These are phyloP conservation scores for Hypoxylon sp. DNA, from an alignment of 2,329 filamentous ascomycete species.

Conservation along the genomic window DNA sequence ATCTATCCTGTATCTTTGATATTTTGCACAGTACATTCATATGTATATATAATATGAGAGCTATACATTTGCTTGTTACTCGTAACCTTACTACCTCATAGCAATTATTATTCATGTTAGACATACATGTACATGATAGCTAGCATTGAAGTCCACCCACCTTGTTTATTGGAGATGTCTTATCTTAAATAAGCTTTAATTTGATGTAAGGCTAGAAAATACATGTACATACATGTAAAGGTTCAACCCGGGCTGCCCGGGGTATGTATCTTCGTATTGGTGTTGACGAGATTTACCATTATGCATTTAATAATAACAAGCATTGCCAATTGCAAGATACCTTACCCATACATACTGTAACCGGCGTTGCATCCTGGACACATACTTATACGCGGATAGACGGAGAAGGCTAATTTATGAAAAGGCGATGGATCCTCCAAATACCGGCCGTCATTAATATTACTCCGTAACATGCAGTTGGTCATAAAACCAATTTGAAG, in stretches of 20 bases:
- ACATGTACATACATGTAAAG: background rate
- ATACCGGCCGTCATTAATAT: slow-evolving; percentile 25
- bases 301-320: background rate
- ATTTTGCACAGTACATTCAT: too few relatives aligned
- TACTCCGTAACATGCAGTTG: slow-evolving; percentile 26
- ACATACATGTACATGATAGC: background rate
- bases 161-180: slow-evolving; percentile 4
- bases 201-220: slow-evolving; percentile 16
- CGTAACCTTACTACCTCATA: too few relatives aligned
- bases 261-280: background rate
- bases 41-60: background rate
- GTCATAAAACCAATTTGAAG: slow-evolving; percentile 32
- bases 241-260: background rate
- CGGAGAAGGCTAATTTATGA: slow-evolving; percentile 27
- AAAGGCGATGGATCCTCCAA: slow-evolving; percentile 32
- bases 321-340: background rate
- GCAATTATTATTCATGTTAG: background rate
- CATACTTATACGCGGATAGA: slow-evolving; percentile 13
- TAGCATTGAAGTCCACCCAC: background rate
- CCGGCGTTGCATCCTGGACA: background rate
- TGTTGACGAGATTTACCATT: background rate
- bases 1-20: too few relatives aligned
- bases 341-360: background rate
- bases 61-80: too few relatives aligned
- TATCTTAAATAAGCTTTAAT: slow-evolving; percentile 31